These are phyloP conservation scores for Trametes cinnabarina DNA, from an alignment of 768 basidiomycete genomes.

Conservation along the genomic window DNA sequence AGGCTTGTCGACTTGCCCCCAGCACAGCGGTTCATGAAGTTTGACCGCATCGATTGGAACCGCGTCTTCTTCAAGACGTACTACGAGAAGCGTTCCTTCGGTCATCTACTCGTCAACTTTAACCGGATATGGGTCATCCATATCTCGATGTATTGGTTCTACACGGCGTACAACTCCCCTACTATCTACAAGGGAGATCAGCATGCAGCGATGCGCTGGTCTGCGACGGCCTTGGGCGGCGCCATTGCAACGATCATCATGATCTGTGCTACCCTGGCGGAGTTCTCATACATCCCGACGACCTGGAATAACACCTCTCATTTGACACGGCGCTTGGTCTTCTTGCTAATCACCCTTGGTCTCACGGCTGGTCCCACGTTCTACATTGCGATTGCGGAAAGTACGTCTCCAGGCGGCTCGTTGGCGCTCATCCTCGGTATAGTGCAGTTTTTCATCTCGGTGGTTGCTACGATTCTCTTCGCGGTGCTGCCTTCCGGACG, in stretches of 20 bases:
- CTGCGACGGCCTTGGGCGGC: constrained; percentile 90
- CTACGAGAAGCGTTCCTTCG: constrained; percentile 94
- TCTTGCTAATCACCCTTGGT: constrained; percentile 86
- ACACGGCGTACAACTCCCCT: constrained; percentile 92
- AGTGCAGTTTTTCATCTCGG: constrained; percentile 94
- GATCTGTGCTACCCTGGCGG: constrained; percentile 90
- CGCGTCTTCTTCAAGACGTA: constrained; percentile 99
- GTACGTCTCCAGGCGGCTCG: constrained; percentile 54
- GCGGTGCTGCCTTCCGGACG: constrained; percentile 92
- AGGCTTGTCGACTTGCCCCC: constrained; percentile 90
- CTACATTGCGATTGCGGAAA: constrained; percentile 87
- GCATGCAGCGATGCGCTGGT: constrained; percentile 84
- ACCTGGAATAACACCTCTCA: constrained; percentile 99
- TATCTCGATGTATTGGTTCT: constrained; percentile 92
- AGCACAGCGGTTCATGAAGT: constrained; percentile 92
- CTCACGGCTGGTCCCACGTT: constrained; percentile 92
- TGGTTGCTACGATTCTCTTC: constrained; percentile 82
- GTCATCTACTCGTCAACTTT: constrained; percentile 98
- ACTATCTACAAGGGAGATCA: constrained; percentile 69
- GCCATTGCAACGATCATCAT: constrained; percentile 96
- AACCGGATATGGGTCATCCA: constrained; percentile 99
- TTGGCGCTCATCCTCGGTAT: constrained; percentile 91
- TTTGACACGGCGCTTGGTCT: constrained; percentile 85
- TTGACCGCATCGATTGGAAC: constrained; percentile 96
- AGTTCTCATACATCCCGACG: constrained; percentile 96